A percentile compares a stretch with the other conserved stretches of the same genome.
Evolutionary conservation across 2,329 filamentous ascomycete genomes (phyloP).

Genomic region (Anisogramma anomala): DNA sequence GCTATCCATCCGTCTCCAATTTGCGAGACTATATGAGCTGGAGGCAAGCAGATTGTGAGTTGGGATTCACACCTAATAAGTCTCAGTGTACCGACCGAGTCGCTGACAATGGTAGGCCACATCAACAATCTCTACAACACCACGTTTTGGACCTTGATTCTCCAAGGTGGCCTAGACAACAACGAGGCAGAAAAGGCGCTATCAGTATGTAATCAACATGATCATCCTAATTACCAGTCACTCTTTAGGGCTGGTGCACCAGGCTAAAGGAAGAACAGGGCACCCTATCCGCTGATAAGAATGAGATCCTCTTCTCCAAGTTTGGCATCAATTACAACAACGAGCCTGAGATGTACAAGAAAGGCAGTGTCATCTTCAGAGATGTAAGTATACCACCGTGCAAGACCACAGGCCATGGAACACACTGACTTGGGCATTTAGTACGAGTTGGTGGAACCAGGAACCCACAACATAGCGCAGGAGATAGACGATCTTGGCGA

Average conservation of each 20-base stretch:
- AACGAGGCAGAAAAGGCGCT: constrained; percentile 73
- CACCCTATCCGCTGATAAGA: constrained; percentile 77
- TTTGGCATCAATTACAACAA: constrained; percentile 98
- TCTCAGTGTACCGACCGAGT: not conserved
- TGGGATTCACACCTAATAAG: not conserved
- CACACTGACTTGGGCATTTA: constrained; percentile 21
- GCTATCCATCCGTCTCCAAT: constrained; percentile 73
- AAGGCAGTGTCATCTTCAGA: constrained; percentile 81
- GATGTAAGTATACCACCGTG: constrained; percentile 44
- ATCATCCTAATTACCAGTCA: no score
- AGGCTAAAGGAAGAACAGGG: constrained; percentile 39
- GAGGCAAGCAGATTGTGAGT: constrained; percentile 88
- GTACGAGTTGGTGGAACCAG: constrained; percentile 60
- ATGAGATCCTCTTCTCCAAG: constrained; percentile 82
- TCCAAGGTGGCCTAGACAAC: constrained; percentile 61
- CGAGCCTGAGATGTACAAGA: constrained; percentile 82
- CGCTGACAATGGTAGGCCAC: constrained; percentile 48
- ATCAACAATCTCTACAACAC: constrained; percentile 99
- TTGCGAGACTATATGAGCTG: constrained; percentile 92
- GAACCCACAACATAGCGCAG: constrained; percentile 32
- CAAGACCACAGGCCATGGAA: not conserved
- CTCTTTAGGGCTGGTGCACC: not conserved
- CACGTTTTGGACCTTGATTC: constrained; percentile 83
- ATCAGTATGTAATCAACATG: constrained; percentile 49
- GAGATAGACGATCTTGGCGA: constrained; percentile 40